A percentile compares a stretch with the other conserved stretches of the same genome.
phyloP scores from a whole-genome alignment of 2,329 filamentous ascomycete species.

The Aspergillus sp. region DNA sequence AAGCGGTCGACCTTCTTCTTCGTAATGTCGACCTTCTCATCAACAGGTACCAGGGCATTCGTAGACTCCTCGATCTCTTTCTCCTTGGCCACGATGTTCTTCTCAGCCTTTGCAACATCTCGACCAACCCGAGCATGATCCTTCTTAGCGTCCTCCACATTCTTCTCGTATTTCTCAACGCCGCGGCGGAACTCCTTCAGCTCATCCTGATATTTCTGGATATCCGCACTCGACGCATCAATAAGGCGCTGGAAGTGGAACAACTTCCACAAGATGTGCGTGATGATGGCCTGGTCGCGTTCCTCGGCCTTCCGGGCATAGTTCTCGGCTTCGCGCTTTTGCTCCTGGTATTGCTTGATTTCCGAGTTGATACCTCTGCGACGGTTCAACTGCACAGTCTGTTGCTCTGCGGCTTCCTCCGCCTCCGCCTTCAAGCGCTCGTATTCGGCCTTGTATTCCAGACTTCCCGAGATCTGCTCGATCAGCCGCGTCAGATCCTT shows the following conservation, averaged over 20 bases:
- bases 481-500: constrained; percentile 91
- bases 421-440: constrained; percentile 84
- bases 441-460: constrained; percentile 93
- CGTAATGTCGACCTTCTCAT: constrained; percentile 86
- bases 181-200: constrained; percentile 88
- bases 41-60: constrained; percentile 81
- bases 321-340: constrained; percentile 92
- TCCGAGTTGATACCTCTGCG: constrained; percentile 95
- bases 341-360: constrained; percentile 95
- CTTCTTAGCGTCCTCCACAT: constrained; percentile 76
- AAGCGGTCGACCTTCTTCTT: constrained; percentile 69
- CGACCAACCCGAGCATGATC: constrained; percentile 77
- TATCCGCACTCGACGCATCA: constrained; percentile 85
- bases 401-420: constrained; percentile 84
- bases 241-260: constrained; percentile 94
- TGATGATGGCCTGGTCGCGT: constrained; percentile 85
- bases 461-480: constrained; percentile 94
- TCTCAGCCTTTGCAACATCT: constrained; percentile 79
- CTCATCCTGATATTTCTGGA: constrained; percentile 91
- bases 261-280: constrained; percentile 93
- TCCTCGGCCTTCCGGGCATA: constrained; percentile 90
- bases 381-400: constrained; percentile 82
- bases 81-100: constrained; percentile 80
- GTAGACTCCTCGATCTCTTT: constrained; percentile 84
- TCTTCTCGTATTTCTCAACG: constrained; percentile 78